Evolutionary conservation across 176 grass and related monocot genomes (phyloP).

Genomic region (Juncus inflexus): DNA sequence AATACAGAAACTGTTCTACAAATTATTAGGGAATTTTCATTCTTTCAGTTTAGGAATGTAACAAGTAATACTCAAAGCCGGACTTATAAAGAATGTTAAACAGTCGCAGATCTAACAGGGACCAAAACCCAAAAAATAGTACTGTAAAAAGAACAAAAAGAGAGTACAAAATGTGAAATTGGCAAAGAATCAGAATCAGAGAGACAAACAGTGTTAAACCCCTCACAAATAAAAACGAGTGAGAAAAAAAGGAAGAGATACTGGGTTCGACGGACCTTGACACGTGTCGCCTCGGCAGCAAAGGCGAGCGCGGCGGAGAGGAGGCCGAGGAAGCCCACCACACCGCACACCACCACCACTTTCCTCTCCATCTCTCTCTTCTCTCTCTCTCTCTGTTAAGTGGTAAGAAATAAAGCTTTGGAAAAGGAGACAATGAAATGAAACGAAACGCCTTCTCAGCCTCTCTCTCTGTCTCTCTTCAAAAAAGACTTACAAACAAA

Average conservation of each 20-base stretch:
- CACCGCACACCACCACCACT: slow-evolving; percentile 47
- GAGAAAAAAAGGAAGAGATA: not conserved
- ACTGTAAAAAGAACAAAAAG: slow-evolving; percentile 8
- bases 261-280: slow-evolving; percentile 48
- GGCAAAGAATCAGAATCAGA: not conserved
- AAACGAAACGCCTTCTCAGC: not conserved
- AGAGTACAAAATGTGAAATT: not conserved
- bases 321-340: slow-evolving; percentile 72
- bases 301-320: slow-evolving; percentile 86
- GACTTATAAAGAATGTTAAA: no score
- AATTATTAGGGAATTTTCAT: not conserved
- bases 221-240: no score
- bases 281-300: slow-evolving; percentile 81
- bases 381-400: not conserved
- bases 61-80: no score
- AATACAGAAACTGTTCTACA: not conserved
- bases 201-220: no score
- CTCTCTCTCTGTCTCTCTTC: no score
- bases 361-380: slow-evolving; percentile 65
- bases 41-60: not conserved
- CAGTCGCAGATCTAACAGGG: no score
- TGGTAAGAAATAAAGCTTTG: slow-evolving; percentile 11
- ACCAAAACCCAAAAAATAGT: not conserved
- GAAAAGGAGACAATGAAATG: slow-evolving; percentile 6
- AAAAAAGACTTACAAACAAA: slow-evolving; percentile 19